Base-by-base conservation (phyloP, 208 protist genomes). In the Endotrypanum monterogeii region DNA sequence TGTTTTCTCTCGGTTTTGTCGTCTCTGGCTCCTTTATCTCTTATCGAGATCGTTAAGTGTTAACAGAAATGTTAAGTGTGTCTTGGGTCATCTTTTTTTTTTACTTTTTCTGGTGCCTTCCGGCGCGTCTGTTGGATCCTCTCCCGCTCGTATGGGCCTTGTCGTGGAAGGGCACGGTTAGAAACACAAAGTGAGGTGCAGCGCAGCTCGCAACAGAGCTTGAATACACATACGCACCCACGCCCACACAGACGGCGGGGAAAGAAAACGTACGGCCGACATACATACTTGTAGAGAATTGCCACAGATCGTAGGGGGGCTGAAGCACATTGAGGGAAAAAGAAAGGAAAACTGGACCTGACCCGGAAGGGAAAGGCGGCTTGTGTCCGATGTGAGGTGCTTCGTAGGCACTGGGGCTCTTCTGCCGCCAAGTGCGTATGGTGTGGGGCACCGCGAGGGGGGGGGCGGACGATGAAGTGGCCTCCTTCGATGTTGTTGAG, bases 1-100 rank as follows among this genome's bases (percentile, higher is more conserved):
- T 44, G 37, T 58, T 3, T 12, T 74, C 74, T 60, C 67, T 65
- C 75, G 67, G 54, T 75, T 44, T 30, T 44, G 1, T 23, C 32
- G 12, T 25, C n/a, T 32, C 39, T 28, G 20, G 39, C 18, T 46
- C 2, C 37, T 46, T 71, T 25, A 9, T 41, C 23, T 39, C 18
- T 71, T 71, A n/a, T 54, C 39, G 18, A 9, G 37, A 28, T 67
- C 37, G 20, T 9, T 67, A 25, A 50, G 66, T n/a, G 54, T n/a
- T 71, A 44, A n/a, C 32, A n/a, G 9, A 67, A 4, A 25, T 25
- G 37, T 35, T 67, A 16, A 23, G 37, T 11, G 44, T 11, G 44
- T 48, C 8, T 1, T 48, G 44, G 12, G 8, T 5, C 12, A 11
- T 48, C 44, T 48, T 48, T 48, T 48, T 48, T 5, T 48, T 48